phyloP scores from a whole-genome alignment of 2,329 filamentous ascomycete species.

The Aspergillus quadricinctus region DNA sequence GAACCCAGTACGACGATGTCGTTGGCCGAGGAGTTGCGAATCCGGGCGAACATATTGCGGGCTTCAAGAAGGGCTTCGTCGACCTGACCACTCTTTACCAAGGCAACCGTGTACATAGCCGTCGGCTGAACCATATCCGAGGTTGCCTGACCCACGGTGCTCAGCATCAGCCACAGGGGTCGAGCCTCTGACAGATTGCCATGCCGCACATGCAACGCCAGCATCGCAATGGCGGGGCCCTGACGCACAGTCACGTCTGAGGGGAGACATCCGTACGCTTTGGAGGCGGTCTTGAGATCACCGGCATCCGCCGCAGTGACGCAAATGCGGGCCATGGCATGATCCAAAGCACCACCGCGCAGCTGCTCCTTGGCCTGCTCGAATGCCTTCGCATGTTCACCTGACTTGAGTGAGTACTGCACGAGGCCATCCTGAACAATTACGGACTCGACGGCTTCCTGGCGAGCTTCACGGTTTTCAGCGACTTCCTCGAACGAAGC shows the following conservation, averaged over 20 bases:
- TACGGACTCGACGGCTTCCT: conserved; percentile 63
- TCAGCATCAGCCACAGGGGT: conserved; percentile 74
- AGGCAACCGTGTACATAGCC: conserved; percentile 82
- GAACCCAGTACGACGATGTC: conserved; percentile 50
- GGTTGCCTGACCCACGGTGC: conserved; percentile 53
- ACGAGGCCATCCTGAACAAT: conserved; percentile 73
- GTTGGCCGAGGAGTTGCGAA: conserved; percentile 59
- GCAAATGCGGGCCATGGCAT: conserved; percentile 69
- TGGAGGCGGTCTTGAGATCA: conserved; percentile 62
- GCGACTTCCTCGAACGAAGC: conserved; percentile 47
- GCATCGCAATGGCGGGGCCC: conserved; percentile 68
- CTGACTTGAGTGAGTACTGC: conserved; percentile 67
- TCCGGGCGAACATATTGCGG: conserved; percentile 80
- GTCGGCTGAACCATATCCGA: conserved; percentile 76
- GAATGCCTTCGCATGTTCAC: conserved; percentile 69
- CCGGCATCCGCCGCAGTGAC: conserved; percentile 75
- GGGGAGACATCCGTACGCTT: conserved; percentile 60
- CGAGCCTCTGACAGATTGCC: conserved; percentile 74
- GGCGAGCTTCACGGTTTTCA: conserved; percentile 52
- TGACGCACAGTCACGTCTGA: conserved; percentile 49
- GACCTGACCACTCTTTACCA: conserved; percentile 80
- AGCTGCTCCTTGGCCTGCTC: conserved; percentile 60
- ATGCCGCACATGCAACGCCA: conserved; percentile 79
- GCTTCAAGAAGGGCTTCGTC: conserved; percentile 76
- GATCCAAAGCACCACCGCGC: conserved; percentile 56